Conservation (phyloP, 176 grass and related monocot genomes). For the Ampelocalamus luodianensis region DNA sequence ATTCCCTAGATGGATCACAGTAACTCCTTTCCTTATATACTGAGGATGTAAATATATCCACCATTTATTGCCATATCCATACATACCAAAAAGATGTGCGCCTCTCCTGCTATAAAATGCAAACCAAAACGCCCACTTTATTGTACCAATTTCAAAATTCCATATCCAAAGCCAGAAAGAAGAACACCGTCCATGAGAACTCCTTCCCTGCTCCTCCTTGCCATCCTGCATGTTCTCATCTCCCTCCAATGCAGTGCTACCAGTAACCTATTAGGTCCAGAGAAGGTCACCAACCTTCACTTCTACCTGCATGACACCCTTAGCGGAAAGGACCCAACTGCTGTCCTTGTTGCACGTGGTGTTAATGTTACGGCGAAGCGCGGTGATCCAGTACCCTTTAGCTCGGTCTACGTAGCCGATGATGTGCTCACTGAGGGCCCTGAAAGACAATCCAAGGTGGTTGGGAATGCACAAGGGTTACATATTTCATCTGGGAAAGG, state of each 20-base stretch:
- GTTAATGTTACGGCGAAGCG: background rate
- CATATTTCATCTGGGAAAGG: background rate
- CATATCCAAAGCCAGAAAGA: background rate
- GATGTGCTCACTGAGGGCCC: slow-evolving; percentile 59
- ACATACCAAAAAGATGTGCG: background rate
- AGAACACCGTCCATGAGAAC: slow-evolving; percentile 28
- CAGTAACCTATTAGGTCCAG: background rate
- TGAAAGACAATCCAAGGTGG: slow-evolving; percentile 21
- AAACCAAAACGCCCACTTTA: background rate
- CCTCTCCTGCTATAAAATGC: slow-evolving; percentile 27
- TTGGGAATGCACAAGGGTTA: slow-evolving; percentile 57
- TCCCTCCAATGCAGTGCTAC: background rate
- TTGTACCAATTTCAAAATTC: background rate
- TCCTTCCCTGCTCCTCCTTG: background rate
- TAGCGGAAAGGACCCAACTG: slow-evolving; percentile 41
- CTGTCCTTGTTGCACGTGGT: slow-evolving; percentile 22
- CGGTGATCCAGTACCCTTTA: slow-evolving; percentile 34
- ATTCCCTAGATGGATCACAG: background rate
- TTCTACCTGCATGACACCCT: slow-evolving; percentile 71
- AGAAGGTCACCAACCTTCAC: slow-evolving; percentile 50
- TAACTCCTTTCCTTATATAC: background rate
- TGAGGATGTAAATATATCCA: background rate
- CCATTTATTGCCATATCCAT: background rate
- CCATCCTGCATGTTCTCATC: background rate
- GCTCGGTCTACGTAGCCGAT: slow-evolving; percentile 41